phyloP scores from a whole-genome alignment of 176 grass and related monocot species.

The Cenchrus fungigraminus region DNA sequence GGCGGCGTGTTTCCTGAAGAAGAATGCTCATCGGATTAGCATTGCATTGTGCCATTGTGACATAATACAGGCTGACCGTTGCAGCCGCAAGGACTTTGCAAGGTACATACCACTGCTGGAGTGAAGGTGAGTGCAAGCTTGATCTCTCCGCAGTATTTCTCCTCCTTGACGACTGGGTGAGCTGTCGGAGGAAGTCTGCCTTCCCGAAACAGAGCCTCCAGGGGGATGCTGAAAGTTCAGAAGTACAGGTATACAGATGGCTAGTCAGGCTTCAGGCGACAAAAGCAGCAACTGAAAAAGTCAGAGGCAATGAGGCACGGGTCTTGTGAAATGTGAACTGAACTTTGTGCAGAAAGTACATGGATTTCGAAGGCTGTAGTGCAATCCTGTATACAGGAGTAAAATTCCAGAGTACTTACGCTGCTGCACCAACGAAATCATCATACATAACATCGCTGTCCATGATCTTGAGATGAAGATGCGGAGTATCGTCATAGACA shows the following conservation, averaged over 20 bases:
- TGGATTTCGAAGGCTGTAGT: background rate
- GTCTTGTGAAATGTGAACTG: conserved; percentile 16
- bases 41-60: background rate
- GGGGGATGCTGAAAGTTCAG: conserved; percentile 58
- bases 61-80: background rate
- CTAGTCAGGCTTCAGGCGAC: background rate
- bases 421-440: conserved; percentile 83
- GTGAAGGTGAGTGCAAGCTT: conserved; percentile 90
- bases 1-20: conserved; percentile 34
- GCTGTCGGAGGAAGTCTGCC: conserved; percentile 58
- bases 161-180: conserved; percentile 77
- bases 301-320: background rate
- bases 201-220: conserved; percentile 64
- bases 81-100: background rate
- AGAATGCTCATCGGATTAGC: background rate
- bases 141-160: conserved; percentile 74
- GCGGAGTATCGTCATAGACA: conserved; percentile 39
- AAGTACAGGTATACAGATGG: background rate
- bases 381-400: background rate
- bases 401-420: conserved; percentile 35
- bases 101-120: conserved; percentile 35
- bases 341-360: background rate
- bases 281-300: background rate
- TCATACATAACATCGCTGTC: conserved; percentile 69
- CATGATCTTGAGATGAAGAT: conserved; percentile 80